These are phyloP conservation scores for Mycena rebaudengoi DNA, from an alignment of 768 basidiomycete species.

Conservation along the genomic window DNA sequence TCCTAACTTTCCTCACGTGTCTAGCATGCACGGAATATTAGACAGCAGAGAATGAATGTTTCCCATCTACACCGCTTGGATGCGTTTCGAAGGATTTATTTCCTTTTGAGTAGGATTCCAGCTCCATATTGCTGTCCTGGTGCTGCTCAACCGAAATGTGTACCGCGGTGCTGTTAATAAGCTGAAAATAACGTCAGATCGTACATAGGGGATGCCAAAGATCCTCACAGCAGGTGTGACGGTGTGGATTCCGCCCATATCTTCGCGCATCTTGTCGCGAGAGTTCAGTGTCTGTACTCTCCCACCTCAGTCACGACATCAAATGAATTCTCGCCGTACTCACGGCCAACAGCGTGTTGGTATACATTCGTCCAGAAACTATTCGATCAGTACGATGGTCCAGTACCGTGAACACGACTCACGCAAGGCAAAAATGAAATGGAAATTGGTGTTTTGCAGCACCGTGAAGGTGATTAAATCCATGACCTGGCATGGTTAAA, in stretches of 20 bases:
- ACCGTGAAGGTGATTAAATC: conserved; percentile 3
- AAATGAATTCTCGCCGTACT: background rate
- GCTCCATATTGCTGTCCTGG: too few relatives aligned
- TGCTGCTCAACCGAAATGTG: too few relatives aligned
- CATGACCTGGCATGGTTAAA: background rate
- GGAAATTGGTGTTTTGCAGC: conserved; percentile 4
- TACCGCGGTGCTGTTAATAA: too few relatives aligned
- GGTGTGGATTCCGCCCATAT: background rate
- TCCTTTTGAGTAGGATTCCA: too few relatives aligned
- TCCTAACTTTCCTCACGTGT: too few relatives aligned
- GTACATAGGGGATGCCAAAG: too few relatives aligned
- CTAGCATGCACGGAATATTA: too few relatives aligned
- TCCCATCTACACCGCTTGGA: too few relatives aligned
- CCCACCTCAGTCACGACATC: background rate
- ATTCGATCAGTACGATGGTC: background rate
- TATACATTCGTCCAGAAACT: background rate
- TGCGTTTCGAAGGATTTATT: too few relatives aligned
- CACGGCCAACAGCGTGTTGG: background rate
- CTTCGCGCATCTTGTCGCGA: background rate
- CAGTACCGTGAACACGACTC: background rate
- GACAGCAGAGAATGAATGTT: too few relatives aligned
- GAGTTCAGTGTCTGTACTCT: background rate
- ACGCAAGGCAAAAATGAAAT: conserved; percentile 1
- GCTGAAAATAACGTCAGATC: too few relatives aligned
- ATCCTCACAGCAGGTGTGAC: background rate